Base-by-base conservation (phyloP, 345 rosid genomes). In the Aquilaria sinensis region DNA sequence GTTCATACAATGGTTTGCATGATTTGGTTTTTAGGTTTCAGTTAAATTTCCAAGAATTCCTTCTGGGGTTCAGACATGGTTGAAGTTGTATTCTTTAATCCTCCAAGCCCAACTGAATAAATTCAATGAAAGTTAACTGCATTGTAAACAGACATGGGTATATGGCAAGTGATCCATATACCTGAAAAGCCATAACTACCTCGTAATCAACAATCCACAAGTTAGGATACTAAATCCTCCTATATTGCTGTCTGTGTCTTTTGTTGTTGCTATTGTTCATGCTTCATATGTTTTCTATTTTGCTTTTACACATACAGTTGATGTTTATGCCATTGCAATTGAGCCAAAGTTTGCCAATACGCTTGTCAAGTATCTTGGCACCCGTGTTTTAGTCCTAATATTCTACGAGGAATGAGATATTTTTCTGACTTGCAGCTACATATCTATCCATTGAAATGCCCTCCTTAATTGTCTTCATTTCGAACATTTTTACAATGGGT, bases 291-390 rank as follows among this genome's bases (percentile, higher is more conserved):
- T 48, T 1, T 47, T 59, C 32, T 16, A 6, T 34, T 12, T 37
- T 37, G 43, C 4, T 37, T 37, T 37, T 37, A 37, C 43, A 37
- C 43, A 9, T 37, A 37, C 72, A 92, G 98, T 83, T 61, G 71
- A 76, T 69, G 93, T 83, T n/a, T 68, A 75, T 71, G 91, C 93
- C 2, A 77, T 93, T 31, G 61, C 67, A 3, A 74, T 89, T 55
- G 87, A 89, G 66, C 93, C 90, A 11, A 85, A 85, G 65, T 62
- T 63, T 58, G 86, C 92, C 52, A 87, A 89, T 69, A 71, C 74
- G 23, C 58, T 89, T 14, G 74, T 87, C 55, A 87, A 96, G 96
- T 92, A 37, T 9, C 43, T 9, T 9, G 43, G 43, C 43, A 37
- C 43, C 43, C 8, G 7, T 37, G 43, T 37, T 37, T 23, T 23